Evolutionary conservation across 805 yeast genomes (phyloP).

Genomic region (Candida dajiaensis): DNA sequence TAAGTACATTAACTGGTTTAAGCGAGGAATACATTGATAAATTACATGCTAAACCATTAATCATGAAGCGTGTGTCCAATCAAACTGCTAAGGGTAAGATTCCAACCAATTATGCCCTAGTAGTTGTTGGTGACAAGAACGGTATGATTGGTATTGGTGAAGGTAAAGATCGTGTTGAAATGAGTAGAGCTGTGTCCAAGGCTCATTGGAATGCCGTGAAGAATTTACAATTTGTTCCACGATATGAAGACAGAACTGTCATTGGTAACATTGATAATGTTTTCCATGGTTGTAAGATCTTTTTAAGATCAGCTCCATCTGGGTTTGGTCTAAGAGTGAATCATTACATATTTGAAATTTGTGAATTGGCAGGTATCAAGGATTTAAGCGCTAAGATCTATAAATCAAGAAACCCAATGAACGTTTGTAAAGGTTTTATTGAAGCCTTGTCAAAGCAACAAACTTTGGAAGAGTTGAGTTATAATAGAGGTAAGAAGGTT

Average conservation of each 20-base stretch:
- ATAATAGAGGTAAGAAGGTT: conserved; percentile 89
- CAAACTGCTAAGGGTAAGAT: conserved; percentile 93
- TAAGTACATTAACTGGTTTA: conserved; percentile 61
- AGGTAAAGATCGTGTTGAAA: conserved; percentile 80
- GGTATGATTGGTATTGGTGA: conserved; percentile 96
- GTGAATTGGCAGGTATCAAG: conserved; percentile 89
- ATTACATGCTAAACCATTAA: conserved; percentile 58
- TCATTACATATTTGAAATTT: conserved; percentile 83
- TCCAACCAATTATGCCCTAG: conserved; percentile 72
- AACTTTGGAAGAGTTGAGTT: conserved; percentile 81
- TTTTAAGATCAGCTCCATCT: conserved; percentile 81
- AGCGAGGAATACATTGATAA: conserved; percentile 53
- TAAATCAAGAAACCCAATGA: conserved; percentile 91
- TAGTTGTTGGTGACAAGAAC: conserved; percentile 86
- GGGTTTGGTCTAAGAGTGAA: conserved; percentile 93
- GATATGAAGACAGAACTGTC: conserved; percentile 89
- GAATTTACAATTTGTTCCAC: conserved; percentile 72
- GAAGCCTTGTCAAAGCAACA: conserved; percentile 81
- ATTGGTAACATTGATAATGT: conserved; percentile 77
- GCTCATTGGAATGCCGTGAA: conserved; percentile 95
- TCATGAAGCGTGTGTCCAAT: conserved; percentile 77
- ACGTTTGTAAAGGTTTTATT: conserved; percentile 82
- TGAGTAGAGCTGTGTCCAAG: conserved; percentile 67
- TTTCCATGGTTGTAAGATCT: conserved; percentile 80
- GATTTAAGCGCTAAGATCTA: conserved; percentile 89